These are phyloP conservation scores for Evernia prunastri DNA, from an alignment of 495 filamentous ascomycete species.

Conservation along the genomic window DNA sequence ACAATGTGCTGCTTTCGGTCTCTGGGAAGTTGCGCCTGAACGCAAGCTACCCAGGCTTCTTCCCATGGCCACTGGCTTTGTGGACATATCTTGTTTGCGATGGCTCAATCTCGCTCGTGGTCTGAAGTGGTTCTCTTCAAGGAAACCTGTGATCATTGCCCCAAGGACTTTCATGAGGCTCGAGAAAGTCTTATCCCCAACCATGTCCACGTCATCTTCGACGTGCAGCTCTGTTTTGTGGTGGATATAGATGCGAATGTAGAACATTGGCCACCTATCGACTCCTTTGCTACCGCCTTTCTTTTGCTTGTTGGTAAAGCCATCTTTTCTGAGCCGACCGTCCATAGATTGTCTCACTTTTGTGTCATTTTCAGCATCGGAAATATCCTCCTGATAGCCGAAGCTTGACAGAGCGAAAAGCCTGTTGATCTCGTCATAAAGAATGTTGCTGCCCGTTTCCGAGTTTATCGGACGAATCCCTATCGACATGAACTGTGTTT, in stretches of 20 bases:
- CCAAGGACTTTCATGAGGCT: constrained; percentile 55
- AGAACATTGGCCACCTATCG: constrained; percentile 90
- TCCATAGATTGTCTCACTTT: constrained; percentile 37
- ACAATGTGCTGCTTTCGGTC: constrained; percentile 16
- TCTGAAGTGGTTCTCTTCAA: constrained; percentile 59
- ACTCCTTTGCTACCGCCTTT: constrained; percentile 55
- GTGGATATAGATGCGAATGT: constrained; percentile 58
- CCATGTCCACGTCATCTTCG: constrained; percentile 12
- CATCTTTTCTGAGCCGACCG: constrained; percentile 40
- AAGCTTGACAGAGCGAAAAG: constrained; percentile 75
- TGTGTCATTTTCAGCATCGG: constrained; percentile 29
- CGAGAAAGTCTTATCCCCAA: constrained; percentile 43
- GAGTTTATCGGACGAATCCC: constrained; percentile 54
- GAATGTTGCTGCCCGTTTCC: constrained; percentile 50
- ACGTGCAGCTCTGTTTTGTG: constrained; percentile 16
- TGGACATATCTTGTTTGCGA: background rate
- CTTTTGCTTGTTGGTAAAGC: constrained; percentile 50
- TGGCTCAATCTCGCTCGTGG: constrained; percentile 34
- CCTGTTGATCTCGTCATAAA: constrained; percentile 75
- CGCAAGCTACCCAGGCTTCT: background rate
- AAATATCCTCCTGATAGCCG: constrained; percentile 50
- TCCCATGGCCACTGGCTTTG: background rate
- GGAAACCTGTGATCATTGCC: constrained; percentile 58
- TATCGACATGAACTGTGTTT: constrained; percentile 72
- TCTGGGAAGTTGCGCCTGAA: constrained; percentile 9